Conservation (phyloP, 2,329 filamentous ascomycete genomes). For the Claviceps lovelessii region DNA sequence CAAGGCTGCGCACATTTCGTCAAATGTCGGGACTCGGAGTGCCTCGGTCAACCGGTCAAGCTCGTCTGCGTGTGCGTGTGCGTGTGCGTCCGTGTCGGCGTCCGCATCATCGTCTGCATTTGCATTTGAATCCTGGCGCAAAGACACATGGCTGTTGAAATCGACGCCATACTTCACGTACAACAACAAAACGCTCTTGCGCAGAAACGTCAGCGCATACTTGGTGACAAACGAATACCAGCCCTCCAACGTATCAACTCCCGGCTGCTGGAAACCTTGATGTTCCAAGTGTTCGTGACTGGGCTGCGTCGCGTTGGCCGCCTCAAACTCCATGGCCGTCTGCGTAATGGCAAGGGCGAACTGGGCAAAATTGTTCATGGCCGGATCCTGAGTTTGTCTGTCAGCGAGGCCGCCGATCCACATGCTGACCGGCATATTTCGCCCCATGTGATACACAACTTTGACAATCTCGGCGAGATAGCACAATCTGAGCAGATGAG, state of each 20-base stretch:
- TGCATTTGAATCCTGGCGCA: constrained; percentile 48
- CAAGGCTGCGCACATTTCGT: constrained; percentile 57
- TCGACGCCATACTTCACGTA: constrained; percentile 82
- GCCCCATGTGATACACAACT: constrained; percentile 47
- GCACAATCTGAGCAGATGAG: constrained; percentile 69
- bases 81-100: constrained; percentile 43
- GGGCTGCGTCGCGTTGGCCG: constrained; percentile 14
- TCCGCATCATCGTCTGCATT: constrained; percentile 41
- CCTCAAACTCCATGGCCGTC: constrained; percentile 27
- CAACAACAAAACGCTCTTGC: constrained; percentile 71
- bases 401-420: constrained; percentile 34
- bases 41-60: constrained; percentile 65
- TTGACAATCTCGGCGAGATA: constrained; percentile 87
- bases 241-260: constrained; percentile 36
- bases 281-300: constrained; percentile 22
- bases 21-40: constrained; percentile 62
- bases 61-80: constrained; percentile 60
- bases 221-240: constrained; percentile 53
- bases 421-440: constrained; percentile 34
- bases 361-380: constrained; percentile 38
- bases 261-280: constrained; percentile 39
- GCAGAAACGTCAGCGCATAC: constrained; percentile 80
- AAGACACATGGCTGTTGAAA: constrained; percentile 56
- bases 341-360: constrained; percentile 38
- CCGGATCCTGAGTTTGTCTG: constrained; percentile 28